Evolutionary conservation across 257 asterid genomes (phyloP).

Genomic region (Solanum virginianum): DNA sequence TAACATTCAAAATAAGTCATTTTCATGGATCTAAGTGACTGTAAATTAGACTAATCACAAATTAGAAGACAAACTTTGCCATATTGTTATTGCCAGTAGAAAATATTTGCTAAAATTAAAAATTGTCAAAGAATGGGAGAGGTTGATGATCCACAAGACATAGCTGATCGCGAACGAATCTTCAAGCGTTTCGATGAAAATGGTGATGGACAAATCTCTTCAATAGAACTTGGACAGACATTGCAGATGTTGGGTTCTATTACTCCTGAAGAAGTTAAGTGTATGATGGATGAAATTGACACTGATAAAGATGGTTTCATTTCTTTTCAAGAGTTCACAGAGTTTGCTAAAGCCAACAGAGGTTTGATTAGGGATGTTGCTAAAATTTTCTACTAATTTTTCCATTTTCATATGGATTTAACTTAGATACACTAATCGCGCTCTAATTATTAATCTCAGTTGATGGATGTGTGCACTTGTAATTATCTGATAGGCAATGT

Average conservation of each 20-base stretch:
- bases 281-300: slow-evolving; percentile 81
- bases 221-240: slow-evolving; percentile 65
- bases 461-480: background rate
- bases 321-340: slow-evolving; percentile 53
- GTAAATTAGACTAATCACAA: background rate
- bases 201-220: slow-evolving; percentile 79
- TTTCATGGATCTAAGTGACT: background rate
- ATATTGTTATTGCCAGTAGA: background rate
- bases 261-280: slow-evolving; percentile 47
- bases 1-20: background rate
- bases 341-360: slow-evolving; percentile 53
- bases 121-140: slow-evolving; percentile 23
- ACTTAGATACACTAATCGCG: background rate
- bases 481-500: background rate
- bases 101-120: background rate
- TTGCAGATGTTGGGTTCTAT: slow-evolving; percentile 63
- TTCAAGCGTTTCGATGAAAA: slow-evolving; percentile 73
- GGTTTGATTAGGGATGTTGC: slow-evolving; percentile 75
- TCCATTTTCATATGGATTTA: background rate
- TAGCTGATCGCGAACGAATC: slow-evolving; percentile 56
- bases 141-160: slow-evolving; percentile 46
- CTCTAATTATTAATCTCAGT: background rate
- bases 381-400: slow-evolving; percentile 40
- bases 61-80: background rate
- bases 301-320: slow-evolving; percentile 73